Evolutionary conservation across 768 basidiomycete genomes (phyloP).

Genomic region (Gymnopilus dilepis): DNA sequence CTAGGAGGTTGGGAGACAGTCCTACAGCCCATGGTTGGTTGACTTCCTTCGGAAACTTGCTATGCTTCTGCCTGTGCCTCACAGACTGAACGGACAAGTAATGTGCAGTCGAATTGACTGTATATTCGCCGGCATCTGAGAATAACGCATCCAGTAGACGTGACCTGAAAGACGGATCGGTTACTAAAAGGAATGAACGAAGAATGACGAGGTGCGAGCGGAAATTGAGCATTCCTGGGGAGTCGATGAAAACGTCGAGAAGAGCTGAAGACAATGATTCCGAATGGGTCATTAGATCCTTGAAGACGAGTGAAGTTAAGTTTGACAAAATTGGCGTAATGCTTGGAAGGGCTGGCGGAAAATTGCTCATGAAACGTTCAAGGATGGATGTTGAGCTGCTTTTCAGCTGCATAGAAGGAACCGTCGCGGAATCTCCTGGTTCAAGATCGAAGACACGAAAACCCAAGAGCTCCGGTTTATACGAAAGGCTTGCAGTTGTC

Average conservation of each 20-base stretch:
- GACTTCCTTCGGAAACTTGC: slow-evolving; percentile 27
- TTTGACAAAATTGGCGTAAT: slow-evolving; percentile 68
- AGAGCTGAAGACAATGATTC: slow-evolving; percentile 69
- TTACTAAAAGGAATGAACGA: slow-evolving; percentile 77
- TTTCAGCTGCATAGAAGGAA: slow-evolving; percentile 31
- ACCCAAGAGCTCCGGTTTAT: slow-evolving; percentile 43
- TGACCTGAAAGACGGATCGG: slow-evolving; percentile 73
- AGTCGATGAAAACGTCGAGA: slow-evolving; percentile 67
- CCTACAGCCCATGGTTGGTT: slow-evolving; percentile 70
- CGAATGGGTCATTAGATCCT: slow-evolving; percentile 65
- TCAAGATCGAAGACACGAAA: slow-evolving; percentile 71
- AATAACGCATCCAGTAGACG: slow-evolving; percentile 77
- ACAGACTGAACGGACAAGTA: slow-evolving; percentile 40
- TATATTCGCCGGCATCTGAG: slow-evolving; percentile 67
- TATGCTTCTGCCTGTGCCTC: slow-evolving; percentile 36
- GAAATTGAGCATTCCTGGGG: slow-evolving; percentile 68
- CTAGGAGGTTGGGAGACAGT: slow-evolving; percentile 71
- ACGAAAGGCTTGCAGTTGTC: slow-evolving; percentile 14
- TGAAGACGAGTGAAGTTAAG: slow-evolving; percentile 66
- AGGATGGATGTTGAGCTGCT: slow-evolving; percentile 39
- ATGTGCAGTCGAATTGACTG: slow-evolving; percentile 40
- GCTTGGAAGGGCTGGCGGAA: slow-evolving; percentile 63
- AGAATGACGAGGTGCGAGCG: slow-evolving; percentile 70
- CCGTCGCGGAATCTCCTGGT: slow-evolving; percentile 50
- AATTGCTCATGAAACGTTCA: slow-evolving; percentile 54